Evolutionary conservation across 208 protist species (phyloP).

Genomic region (Crithidia thermophila): DNA sequence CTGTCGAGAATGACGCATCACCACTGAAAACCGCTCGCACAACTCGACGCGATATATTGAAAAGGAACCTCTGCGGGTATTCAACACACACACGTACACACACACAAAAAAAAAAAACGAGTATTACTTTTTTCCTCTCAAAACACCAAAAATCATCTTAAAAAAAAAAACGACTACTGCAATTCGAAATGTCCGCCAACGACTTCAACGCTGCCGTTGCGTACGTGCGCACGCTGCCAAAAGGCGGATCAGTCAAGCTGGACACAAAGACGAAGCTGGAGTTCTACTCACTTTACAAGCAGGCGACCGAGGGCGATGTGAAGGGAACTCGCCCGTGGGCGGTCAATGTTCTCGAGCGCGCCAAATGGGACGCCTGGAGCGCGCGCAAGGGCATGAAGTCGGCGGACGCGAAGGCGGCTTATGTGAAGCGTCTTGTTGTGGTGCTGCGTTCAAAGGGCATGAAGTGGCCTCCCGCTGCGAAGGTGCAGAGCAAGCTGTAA

Average conservation of each 20-base stretch:
- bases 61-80: too few relatives aligned
- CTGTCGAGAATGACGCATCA: too few relatives aligned
- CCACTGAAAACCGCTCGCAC: too few relatives aligned
- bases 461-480: constrained; percentile 55
- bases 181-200: constrained; percentile 60
- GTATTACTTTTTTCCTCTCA: constrained; percentile 1
- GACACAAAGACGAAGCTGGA: constrained; percentile 91
- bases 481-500: constrained; percentile 29
- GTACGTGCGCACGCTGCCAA: constrained; percentile 84
- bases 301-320: constrained; percentile 96
- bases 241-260: constrained; percentile 82
- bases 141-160: background rate
- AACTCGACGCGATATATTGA: too few relatives aligned
- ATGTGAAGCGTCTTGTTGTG: constrained; percentile 80
- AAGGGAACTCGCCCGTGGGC: constrained; percentile 89
- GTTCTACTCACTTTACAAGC: constrained; percentile 98
- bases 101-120: background rate
- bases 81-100: too few relatives aligned
- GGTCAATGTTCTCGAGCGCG: constrained; percentile 91
- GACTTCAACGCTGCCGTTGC: constrained; percentile 83
- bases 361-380: constrained; percentile 97
- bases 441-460: constrained; percentile 63
- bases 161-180: background rate
- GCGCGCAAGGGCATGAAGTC: constrained; percentile 85
- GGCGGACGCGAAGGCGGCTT: constrained; percentile 92